Conservation (phyloP, 768 basidiomycete species). For the Rhizopogon vulgaris region DNA sequence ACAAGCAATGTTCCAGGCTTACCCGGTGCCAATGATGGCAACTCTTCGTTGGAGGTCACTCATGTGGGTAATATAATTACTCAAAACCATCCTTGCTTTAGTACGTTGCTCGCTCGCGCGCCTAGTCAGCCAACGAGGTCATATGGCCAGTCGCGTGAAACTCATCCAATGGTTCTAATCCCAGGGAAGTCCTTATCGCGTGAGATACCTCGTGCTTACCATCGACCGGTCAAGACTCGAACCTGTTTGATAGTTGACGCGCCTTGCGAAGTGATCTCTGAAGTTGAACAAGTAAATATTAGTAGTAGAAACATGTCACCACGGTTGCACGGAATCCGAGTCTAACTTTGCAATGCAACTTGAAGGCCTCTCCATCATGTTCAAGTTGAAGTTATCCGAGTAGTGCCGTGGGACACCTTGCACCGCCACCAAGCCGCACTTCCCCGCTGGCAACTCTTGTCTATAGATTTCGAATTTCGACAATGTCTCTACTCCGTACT, state of each 20-base stretch:
- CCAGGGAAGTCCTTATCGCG: background rate
- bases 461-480: constrained; percentile 2
- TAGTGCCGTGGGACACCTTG: background rate
- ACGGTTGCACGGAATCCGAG: no score
- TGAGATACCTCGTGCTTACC: background rate
- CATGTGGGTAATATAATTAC: background rate
- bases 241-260: background rate
- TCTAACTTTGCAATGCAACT: no score
- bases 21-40: constrained; percentile 19
- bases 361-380: no score
- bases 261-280: background rate
- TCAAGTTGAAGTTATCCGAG: no score
- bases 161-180: background rate
- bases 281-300: no score
- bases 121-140: background rate
- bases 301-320: no score
- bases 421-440: background rate
- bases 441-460: background rate
- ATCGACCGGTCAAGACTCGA: no score
- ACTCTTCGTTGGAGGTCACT: constrained; percentile 8
- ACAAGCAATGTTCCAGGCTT: background rate
- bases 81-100: background rate
- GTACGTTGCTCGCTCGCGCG: background rate
- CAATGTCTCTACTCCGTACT: constrained; percentile 54
- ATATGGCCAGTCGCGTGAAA: background rate